Conservation (phyloP, 1,284 basidiomycete genomes). For the Kwoniella shivajii region DNA sequence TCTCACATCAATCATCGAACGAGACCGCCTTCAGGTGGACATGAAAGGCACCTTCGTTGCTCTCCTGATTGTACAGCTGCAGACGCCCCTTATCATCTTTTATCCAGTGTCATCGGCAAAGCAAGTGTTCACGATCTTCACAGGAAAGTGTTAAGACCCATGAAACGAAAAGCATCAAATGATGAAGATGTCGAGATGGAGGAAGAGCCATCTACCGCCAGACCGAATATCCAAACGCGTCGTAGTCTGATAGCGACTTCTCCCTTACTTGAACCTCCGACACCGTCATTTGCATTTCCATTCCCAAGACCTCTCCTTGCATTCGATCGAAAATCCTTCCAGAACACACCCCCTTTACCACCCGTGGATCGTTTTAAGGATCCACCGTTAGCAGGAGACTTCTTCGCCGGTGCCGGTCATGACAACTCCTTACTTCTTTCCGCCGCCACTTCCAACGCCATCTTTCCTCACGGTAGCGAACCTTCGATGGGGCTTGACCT, state of each 20-base stretch:
- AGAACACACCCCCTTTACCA: conserved; percentile 15
- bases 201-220: background rate
- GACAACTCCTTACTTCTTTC: background rate
- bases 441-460: background rate
- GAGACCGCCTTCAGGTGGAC: conserved; percentile 5
- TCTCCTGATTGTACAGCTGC: conserved; percentile 23
- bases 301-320: conserved; percentile 7
- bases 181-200: conserved; percentile 10
- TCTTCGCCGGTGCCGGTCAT: conserved; percentile 4
- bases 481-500: conserved; percentile 1
- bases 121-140: conserved; percentile 21
- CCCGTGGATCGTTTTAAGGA: conserved; percentile 12
- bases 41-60: conserved; percentile 15
- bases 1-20: background rate
- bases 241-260: conserved; percentile 7
- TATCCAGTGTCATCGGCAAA: conserved; percentile 20
- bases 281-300: background rate
- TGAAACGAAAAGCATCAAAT: background rate
- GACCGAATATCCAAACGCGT: conserved; percentile 20
- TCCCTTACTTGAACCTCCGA: background rate
- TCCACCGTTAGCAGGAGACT: conserved; percentile 12
- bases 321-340: conserved; percentile 11
- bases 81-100: conserved; percentile 21
- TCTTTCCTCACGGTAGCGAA: background rate
- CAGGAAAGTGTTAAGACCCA: background rate